Evolutionary conservation across 176 grass and related monocot species (phyloP), one percentile per base, ranked within the genome.

Genomic region (Neostapfia colusana): DNA sequence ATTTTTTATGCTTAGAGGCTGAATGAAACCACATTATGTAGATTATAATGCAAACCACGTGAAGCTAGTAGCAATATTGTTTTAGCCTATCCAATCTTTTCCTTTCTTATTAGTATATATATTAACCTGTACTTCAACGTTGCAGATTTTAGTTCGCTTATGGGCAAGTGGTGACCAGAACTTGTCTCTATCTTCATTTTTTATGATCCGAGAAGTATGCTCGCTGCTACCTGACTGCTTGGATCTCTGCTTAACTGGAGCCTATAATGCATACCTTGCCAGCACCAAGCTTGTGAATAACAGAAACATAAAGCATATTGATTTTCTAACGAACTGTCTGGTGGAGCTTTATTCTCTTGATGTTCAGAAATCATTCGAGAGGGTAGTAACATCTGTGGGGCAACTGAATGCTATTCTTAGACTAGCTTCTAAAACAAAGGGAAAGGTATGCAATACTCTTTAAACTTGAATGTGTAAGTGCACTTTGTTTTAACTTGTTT

Each of bases 311-410:
- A 82, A 82, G 54, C 80, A 83, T 74, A 82, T 90, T 51, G 83
- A 92, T 62, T 94, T 98, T 88, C 51, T 98, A 25, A 81, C 46
- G 54, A 72, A 87, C 73, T 94, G 82, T 66, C 35, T 92, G 15
- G 77, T 88, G 24, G 95, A 98, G 66, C 80, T 98, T 25, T 89
- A 87, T 98, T 91, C 89, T 76, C 59, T 98, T 34, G 89, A 98
- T 77, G 79, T 94, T 76, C 87, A 88, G 45, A 87, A 82, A 83
- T 86, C 95, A 73, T 86, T 80, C 79, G 63, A 84, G 69, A 89
- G 81, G 66, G 87, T 77, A 70, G 41, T 81, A 50, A 53, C n/a
- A 15, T 94, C 91, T 42, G 77, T 98, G 39, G 91, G 82, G 69
- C 87, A 88, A 67, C 66, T 98, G 70, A 86, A 83, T 78, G 63